Evolutionary conservation across 306 rosid species (phyloP), one percentile per base, ranked within the genome.

Genomic region (Pyrus bretschneideri): DNA sequence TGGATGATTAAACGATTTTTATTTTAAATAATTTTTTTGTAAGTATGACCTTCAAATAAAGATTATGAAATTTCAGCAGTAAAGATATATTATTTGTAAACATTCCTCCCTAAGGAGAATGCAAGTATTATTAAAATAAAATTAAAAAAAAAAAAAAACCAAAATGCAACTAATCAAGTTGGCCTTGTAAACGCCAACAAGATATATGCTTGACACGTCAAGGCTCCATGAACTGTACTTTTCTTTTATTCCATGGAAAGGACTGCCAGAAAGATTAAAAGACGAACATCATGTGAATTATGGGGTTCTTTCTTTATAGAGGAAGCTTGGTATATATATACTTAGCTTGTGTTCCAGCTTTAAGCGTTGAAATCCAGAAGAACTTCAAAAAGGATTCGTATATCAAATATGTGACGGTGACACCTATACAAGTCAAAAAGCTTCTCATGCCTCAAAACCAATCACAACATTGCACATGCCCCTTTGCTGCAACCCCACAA

Each of bases 351-450:
- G 71, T 58, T 69, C 18, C 1, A 42, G 25, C 67, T 25, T 82
- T 67, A 29, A 38, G 74, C 66, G 86, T 75, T 83, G 78, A 82
- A 69, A 78, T 69, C 59, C 77, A 46, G 44, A 49, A 59, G 22
- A 29, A 18, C 19, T 14, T 22, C 54, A 5, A 13, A 5, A 13
- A 31, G 44, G 49, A 73, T 77, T 77, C 79, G 31, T 25, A 23
- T 80, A 23, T 80, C 19, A 62, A 38, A 68, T 14, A 45, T 45
- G 52, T 46, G 29, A 38, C 10, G 29, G 22, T 9, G 52, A 44
- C 40, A 46, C 14, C 4, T 52, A 18, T n/a, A 49, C 67, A 35
- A 54, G 76, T 78, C 74, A 70, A 74, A 61, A 14, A 44, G 10
- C 44, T 11, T 46, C 75, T 29, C 72, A 71, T 51, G 0, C 38